These are phyloP conservation scores for Scheffersomyces parashehatae DNA, from an alignment of 1,139 yeast genomes.

Conservation along the genomic window DNA sequence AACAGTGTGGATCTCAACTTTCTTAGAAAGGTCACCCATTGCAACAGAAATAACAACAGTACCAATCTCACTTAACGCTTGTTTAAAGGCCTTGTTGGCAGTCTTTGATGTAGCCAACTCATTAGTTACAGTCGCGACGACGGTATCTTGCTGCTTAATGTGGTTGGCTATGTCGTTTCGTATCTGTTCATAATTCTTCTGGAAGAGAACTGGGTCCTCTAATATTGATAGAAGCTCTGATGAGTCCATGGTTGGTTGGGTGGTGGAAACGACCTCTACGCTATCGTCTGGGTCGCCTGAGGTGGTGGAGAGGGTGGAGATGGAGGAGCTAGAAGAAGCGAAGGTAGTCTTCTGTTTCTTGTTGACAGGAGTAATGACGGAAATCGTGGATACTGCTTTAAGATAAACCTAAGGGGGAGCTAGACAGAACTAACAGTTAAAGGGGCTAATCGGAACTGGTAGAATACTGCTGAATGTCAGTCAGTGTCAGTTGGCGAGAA, in stretches of 20 bases:
- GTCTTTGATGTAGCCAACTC: slow-evolving; percentile 56
- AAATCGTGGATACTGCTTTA: neutral
- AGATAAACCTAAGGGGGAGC: too few species aligned
- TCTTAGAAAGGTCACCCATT: slow-evolving; percentile 79
- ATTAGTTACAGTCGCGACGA: slow-evolving; percentile 28
- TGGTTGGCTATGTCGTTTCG: slow-evolving; percentile 35
- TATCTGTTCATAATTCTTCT: slow-evolving; percentile 29
- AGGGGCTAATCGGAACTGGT: too few species aligned
- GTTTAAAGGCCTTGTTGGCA: slow-evolving; percentile 75
- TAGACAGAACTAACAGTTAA: too few species aligned
- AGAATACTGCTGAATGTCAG: too few species aligned
- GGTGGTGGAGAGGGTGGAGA: neutral
- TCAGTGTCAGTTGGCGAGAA: too few species aligned
- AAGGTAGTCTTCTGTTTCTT: slow-evolving; percentile 8
- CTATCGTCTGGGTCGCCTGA: neutral
- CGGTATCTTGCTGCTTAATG: slow-evolving; percentile 32
- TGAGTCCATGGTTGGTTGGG: slow-evolving; percentile 28
- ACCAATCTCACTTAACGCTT: slow-evolving; percentile 76
- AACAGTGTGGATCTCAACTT: slow-evolving; percentile 69
- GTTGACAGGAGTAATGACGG: slow-evolving; percentile 10
- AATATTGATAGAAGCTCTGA: slow-evolving; percentile 35
- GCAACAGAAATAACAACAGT: slow-evolving; percentile 83
- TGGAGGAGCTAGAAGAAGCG: neutral
- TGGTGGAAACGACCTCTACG: slow-evolving; percentile 3
- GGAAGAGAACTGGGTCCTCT: slow-evolving; percentile 42